These are phyloP conservation scores for Citrullus amarus DNA, from an alignment of 306 rosid genomes.

Conservation along the genomic window DNA sequence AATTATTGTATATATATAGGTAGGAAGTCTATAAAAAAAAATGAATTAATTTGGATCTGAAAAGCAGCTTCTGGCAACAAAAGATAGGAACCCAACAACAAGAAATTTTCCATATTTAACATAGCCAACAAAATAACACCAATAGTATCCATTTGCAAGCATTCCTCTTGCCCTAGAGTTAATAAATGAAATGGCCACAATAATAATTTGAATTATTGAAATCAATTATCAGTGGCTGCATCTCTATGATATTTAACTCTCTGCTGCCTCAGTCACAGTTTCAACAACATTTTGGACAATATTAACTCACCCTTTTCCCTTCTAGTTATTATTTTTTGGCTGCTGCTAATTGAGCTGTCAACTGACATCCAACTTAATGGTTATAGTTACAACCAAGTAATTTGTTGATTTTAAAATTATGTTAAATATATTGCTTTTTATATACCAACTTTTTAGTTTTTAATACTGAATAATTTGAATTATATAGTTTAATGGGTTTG, in stretches of 20 bases:
- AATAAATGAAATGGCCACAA: neutral
- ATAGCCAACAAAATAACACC: neutral
- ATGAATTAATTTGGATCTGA: neutral
- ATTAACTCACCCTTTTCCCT: neutral
- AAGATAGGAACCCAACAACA: neutral
- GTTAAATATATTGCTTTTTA: too few species aligned
- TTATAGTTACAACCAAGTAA: too few species aligned
- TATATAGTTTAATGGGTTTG: too few species aligned
- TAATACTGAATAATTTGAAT: too few species aligned
- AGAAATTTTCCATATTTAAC: neutral
- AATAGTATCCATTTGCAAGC: neutral
- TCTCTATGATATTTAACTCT: constrained; percentile 2
- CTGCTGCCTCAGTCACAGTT: neutral
- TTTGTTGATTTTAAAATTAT: too few species aligned
- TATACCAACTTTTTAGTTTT: too few species aligned
- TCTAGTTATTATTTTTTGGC: neutral
- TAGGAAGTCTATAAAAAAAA: neutral
- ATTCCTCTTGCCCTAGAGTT: neutral
- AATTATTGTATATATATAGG: too few species aligned
- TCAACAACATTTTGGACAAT: neutral
- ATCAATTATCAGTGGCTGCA: neutral
- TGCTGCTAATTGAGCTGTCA: neutral
- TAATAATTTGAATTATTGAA: constrained; percentile 3
- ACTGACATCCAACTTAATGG: neutral
- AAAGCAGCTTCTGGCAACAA: neutral